Evolutionary conservation across 2,329 filamentous ascomycete genomes (phyloP), one percentile per base, ranked within the genome.

Genomic region (Fusarium xylarioides): DNA sequence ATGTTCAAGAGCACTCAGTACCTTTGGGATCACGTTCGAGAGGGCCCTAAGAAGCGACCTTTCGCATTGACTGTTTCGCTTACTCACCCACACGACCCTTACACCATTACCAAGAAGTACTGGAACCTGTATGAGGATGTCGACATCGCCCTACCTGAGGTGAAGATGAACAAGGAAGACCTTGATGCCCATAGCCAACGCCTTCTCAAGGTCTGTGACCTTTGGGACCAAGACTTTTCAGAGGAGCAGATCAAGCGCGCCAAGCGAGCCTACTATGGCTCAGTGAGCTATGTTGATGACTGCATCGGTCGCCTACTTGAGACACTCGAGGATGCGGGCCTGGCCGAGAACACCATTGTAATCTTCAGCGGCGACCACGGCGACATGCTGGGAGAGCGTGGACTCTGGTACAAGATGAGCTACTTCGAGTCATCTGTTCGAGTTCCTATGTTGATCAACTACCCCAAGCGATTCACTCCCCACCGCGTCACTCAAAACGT

Each of bases 321-420:
- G 69, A 92, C 93, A 0, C 85, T 98, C 23, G 92, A 95, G 81
- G 88, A 94, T 67, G 95, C 94, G 79, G 89, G 91, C 11, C 86
- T 98, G 49, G 91, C 91, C 68, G 91, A 97, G 38, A 90, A 97
- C 82, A 98, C 95, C 18, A 95, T 97, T 76, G 87, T 98, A 77
- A 91, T 98, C 74, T 98, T 98, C 84, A 95, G 92, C 66, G 95
- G 95, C 49, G 95, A 98, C 80, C 95, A 98, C 79, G 95, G 95
- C 63, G 95, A 98, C 82, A 98, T 98, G 95, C 89, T 98, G 12
- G 95, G 95, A 66, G 95, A 98, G 85, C 91, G 94, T 59, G 93
- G 93, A 11, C 85, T 98, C 52, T 98, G 95, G 95, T 95, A 97
- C 86, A 98, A 98, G 88, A 98, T 98, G 95, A 94, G 91, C 79